These are phyloP conservation scores for Diplodia corticola DNA, from an alignment of 2,329 filamentous ascomycete genomes.

Conservation along the genomic window DNA sequence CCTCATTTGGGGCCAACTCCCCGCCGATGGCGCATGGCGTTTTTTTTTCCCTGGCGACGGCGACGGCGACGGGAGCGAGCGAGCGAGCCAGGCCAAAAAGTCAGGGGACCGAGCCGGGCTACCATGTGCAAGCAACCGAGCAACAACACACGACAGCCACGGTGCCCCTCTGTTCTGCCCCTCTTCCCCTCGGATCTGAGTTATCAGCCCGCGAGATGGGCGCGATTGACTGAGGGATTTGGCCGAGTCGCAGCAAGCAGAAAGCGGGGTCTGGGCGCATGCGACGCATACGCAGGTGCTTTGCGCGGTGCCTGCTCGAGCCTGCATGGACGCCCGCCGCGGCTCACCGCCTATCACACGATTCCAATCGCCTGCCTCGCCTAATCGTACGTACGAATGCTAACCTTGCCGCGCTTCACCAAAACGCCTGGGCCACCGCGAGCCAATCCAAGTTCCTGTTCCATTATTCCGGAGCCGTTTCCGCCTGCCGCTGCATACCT, in stretches of 20 bases:
- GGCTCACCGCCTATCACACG: neutral
- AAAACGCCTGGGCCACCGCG: neutral
- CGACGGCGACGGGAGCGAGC: neutral
- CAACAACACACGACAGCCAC: neutral
- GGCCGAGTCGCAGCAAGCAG: too few relatives aligned
- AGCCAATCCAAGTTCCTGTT: too few relatives aligned
- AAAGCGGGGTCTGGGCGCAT: too few relatives aligned
- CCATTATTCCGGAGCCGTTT: too few relatives aligned
- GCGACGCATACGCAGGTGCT: too few relatives aligned
- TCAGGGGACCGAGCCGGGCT: too few relatives aligned
- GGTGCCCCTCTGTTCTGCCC: neutral
- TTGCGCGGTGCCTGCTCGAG: too few relatives aligned
- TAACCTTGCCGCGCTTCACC: neutral
- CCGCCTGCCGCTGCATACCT: too few relatives aligned
- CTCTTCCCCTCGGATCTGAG: neutral
- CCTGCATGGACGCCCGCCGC: neutral
- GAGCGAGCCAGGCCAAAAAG: neutral
- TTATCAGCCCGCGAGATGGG: too few relatives aligned
- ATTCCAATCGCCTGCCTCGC: neutral
- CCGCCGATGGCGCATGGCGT: slow-evolving; percentile 1
- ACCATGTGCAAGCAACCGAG: too few relatives aligned
- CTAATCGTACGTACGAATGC: neutral
- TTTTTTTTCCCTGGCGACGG: too few relatives aligned
- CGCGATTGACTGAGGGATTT: too few relatives aligned
- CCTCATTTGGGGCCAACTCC: neutral